phyloP scores from a whole-genome alignment of 2,329 filamentous ascomycete genomes.

The Cordyceps fumosorosea region DNA sequence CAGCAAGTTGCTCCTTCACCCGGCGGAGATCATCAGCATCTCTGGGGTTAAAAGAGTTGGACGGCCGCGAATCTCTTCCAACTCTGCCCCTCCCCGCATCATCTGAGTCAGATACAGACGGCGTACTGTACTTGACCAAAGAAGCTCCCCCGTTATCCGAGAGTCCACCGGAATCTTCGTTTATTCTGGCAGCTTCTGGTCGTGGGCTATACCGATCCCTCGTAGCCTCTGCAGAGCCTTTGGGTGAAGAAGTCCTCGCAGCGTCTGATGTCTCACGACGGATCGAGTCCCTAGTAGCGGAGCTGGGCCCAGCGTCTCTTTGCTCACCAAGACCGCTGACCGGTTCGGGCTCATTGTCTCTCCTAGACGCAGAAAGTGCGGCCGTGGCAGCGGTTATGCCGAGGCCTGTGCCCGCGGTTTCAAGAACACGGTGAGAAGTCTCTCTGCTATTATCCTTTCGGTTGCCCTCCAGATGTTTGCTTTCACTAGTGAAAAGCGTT shows the following conservation, averaged over 20 bases:
- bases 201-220: neutral
- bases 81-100: slow-evolving; percentile 30
- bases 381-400: slow-evolving; percentile 44
- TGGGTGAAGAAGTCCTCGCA: neutral
- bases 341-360: slow-evolving; percentile 25
- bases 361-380: slow-evolving; percentile 27
- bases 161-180: neutral
- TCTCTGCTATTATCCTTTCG: neutral
- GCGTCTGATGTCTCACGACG: neutral
- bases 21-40: slow-evolving; percentile 43
- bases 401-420: slow-evolving; percentile 42
- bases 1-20: slow-evolving; percentile 44
- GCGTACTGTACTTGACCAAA: slow-evolving; percentile 28
- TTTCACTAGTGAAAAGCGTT: neutral
- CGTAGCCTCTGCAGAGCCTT: neutral
- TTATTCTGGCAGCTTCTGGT: neutral
- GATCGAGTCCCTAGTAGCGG: neutral
- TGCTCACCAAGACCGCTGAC: neutral
- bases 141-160: neutral
- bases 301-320: neutral
- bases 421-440: slow-evolving; percentile 23
- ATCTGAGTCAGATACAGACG: slow-evolving; percentile 35
- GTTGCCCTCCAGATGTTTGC: neutral
- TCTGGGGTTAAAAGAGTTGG: slow-evolving; percentile 45
- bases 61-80: slow-evolving; percentile 31